phyloP scores from a whole-genome alignment of 225 moss, liverwort and hornwort genomes.

The Pleurozium schreberi region DNA sequence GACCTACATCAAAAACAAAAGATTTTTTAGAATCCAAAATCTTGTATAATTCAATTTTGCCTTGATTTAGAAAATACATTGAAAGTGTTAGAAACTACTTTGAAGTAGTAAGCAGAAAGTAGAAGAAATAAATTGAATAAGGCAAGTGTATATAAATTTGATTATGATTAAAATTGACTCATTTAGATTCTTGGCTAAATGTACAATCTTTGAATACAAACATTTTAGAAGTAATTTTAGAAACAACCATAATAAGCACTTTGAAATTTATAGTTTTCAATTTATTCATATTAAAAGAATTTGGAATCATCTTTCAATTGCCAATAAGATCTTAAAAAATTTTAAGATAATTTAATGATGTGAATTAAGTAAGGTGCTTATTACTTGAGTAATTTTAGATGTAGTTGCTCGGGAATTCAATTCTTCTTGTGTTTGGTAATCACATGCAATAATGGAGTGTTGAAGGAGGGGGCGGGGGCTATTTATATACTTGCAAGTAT shows the following conservation, averaged over 20 bases:
- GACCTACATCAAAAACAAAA: not conserved
- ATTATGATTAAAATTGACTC: not conserved
- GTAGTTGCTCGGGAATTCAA: no score
- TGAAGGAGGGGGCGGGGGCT: no score
- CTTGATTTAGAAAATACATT: not conserved
- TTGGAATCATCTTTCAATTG: not conserved
- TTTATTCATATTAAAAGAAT: not conserved
- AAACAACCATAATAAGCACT: not conserved
- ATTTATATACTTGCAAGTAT: no score
- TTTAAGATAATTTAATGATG: not conserved
- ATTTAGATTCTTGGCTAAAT: not conserved
- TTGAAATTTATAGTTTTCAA: not conserved
- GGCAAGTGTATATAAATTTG: not conserved
- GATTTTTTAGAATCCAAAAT: not conserved
- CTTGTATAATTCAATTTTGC: not conserved
- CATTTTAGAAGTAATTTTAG: not conserved
- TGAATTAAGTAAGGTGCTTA: not conserved
- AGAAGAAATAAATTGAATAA: not conserved
- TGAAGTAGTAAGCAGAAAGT: not conserved
- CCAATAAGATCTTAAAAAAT: not conserved
- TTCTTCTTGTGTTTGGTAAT: no score
- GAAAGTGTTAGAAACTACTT: not conserved
- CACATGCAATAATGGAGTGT: no score
- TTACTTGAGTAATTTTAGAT: not conserved
- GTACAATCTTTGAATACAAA: not conserved